Conservation (phyloP, 1,284 basidiomycete species). For the Tilletia indica region DNA sequence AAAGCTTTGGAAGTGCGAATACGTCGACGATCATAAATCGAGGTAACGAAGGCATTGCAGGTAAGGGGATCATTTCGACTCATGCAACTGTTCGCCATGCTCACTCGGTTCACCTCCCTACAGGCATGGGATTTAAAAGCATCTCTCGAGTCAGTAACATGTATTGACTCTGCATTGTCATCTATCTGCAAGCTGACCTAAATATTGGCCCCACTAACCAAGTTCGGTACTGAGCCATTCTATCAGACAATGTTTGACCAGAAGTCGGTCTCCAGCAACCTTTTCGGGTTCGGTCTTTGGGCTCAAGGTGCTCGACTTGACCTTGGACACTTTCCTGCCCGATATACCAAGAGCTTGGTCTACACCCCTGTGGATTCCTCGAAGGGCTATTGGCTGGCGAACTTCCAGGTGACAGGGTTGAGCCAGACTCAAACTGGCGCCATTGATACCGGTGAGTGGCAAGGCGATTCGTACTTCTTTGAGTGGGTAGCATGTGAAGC, state of each 20-base stretch:
- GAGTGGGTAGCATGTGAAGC: too few relatives aligned
- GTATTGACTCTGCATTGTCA: too few relatives aligned
- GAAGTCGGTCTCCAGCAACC: neutral
- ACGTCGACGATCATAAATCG: neutral
- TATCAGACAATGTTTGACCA: neutral
- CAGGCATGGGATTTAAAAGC: too few relatives aligned
- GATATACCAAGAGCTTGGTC: neutral
- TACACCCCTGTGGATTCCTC: neutral
- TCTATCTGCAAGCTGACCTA: too few relatives aligned
- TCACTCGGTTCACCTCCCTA: too few relatives aligned
- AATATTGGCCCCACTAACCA: too few relatives aligned
- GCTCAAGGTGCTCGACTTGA: neutral
- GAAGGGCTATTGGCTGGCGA: neutral
- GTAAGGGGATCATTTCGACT: neutral
- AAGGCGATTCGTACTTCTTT: neutral
- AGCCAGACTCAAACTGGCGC: neutral
- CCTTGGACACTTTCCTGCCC: neutral
- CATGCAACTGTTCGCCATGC: too few relatives aligned
- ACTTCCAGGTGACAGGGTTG: neutral
- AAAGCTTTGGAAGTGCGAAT: neutral
- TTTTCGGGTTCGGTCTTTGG: neutral
- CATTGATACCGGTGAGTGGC: slow-evolving; percentile 5
- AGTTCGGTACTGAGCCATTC: neutral
- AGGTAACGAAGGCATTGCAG: neutral
- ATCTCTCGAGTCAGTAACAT: too few relatives aligned